Percentiles rank a stretch among this genome's conserved stretches.
phyloP scores from a whole-genome alignment of 2,329 filamentous ascomycete genomes.

The Fusarium dimerum region DNA sequence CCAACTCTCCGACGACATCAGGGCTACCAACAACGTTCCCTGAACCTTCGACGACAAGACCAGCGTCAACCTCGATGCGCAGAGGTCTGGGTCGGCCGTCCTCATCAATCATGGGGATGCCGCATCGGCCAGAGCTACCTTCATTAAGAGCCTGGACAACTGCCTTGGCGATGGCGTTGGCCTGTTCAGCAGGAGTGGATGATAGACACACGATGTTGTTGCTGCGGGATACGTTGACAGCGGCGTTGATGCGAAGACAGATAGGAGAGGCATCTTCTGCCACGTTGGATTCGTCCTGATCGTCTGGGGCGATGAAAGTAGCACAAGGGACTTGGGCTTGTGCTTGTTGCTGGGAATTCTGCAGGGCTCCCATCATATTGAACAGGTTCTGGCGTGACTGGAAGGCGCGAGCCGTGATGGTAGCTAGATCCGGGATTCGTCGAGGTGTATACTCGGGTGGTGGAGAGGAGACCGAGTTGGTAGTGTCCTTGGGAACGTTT shows the following conservation, averaged over 20 bases:
- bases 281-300: constrained; percentile 19
- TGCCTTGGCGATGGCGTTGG: constrained; percentile 44
- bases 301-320: constrained; percentile 8
- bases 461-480: constrained; percentile 13
- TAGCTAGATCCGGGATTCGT: constrained; percentile 13
- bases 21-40: constrained; percentile 46
- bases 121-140: constrained; percentile 40
- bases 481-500: constrained; percentile 20
- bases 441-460: constrained; percentile 35
- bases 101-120: constrained; percentile 49
- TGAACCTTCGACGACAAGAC: constrained; percentile 45
- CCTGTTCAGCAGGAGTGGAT: constrained; percentile 40
- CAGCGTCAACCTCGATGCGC: constrained; percentile 46
- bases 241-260: constrained; percentile 49
- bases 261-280: constrained; percentile 40
- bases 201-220: constrained; percentile 51
- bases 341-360: constrained; percentile 6
- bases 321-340: constrained; percentile 6
- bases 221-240: constrained; percentile 46
- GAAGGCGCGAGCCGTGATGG: constrained; percentile 17
- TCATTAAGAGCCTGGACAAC: constrained; percentile 47
- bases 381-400: constrained; percentile 12
- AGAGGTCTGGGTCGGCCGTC: constrained; percentile 45
- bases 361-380: constrained; percentile 5
- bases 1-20: constrained; percentile 29